Evolutionary conservation across 257 asterid genomes (phyloP).

Genomic region (Solanum gracilifrons): DNA sequence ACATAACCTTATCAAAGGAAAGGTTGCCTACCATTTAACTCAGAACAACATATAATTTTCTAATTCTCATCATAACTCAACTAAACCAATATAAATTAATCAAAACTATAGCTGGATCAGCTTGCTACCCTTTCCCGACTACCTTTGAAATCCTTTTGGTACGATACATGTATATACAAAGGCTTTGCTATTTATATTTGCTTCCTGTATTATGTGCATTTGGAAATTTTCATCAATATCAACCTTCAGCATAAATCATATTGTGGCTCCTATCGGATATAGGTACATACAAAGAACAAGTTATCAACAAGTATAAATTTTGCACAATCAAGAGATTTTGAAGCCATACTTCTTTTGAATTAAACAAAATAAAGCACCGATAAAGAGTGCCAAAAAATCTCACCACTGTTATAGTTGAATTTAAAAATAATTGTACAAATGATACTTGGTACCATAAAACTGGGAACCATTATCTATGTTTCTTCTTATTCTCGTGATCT

Average conservation of each 20-base stretch:
- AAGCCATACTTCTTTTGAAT: not conserved
- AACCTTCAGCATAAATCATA: not conserved
- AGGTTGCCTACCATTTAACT: not conserved
- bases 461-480: not conserved
- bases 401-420: not conserved
- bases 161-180: not conserved
- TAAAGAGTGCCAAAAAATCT: not conserved
- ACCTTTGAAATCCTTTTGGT: not conserved
- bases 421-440: not conserved
- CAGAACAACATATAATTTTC: not conserved
- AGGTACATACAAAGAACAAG: not conserved
- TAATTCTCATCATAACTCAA: not conserved
- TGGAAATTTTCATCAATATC: not conserved
- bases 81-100: not conserved
- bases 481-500: constrained; percentile 40
- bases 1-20: not conserved
- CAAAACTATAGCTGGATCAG: not conserved
- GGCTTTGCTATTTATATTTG: not conserved
- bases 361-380: not conserved
- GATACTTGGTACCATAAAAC: not conserved
- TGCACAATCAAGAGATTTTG: not conserved
- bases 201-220: not conserved
- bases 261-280: not conserved
- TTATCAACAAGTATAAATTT: not conserved
- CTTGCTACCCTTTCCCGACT: not conserved